Evolutionary conservation across 169 alveolate species (phyloP).

Genomic region (Babesia ovis): DNA sequence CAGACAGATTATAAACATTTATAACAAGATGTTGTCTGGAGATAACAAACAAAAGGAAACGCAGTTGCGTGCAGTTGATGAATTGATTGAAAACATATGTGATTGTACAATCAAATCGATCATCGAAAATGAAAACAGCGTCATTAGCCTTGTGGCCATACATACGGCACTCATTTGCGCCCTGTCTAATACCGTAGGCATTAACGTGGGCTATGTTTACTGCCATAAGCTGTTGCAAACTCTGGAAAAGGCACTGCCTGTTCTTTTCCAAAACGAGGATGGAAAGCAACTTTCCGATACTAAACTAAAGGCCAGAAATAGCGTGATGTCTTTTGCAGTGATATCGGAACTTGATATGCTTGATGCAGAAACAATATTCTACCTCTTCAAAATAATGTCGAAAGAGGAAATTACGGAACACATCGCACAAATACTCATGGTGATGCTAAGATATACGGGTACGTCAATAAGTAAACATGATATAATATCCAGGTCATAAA

Average conservation of each 20-base stretch:
- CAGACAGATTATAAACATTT: conserved; percentile 30
- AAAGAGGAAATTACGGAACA: conserved; percentile 34
- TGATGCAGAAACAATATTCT: conserved; percentile 42
- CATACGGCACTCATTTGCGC: conserved; percentile 64
- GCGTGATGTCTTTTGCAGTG: conserved; percentile 48
- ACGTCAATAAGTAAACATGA: not conserved
- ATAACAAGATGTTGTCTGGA: conserved; percentile 25
- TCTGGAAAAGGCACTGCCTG: conserved; percentile 7
- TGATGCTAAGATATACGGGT: conserved; percentile 39
- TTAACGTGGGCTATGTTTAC: conserved; percentile 46
- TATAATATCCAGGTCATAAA: conserved; percentile 20
- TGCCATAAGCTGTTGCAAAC: conserved; percentile 29
- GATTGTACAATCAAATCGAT: conserved; percentile 37
- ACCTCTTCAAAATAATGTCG: conserved; percentile 30
- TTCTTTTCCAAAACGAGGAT: conserved; percentile 17
- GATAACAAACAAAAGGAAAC: not conserved
- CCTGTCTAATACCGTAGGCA: conserved; percentile 33
- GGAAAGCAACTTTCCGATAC: conserved; percentile 7
- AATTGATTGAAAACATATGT: conserved; percentile 27
- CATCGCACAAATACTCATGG: conserved; percentile 47
- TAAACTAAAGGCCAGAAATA: conserved; percentile 29
- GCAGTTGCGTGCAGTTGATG: not conserved
- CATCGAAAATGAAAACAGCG: conserved; percentile 47
- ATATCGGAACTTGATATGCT: conserved; percentile 55
- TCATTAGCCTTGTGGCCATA: conserved; percentile 53